Evolutionary conservation across 345 rosid genomes (phyloP).

Genomic region (Dimocarpus longan): DNA sequence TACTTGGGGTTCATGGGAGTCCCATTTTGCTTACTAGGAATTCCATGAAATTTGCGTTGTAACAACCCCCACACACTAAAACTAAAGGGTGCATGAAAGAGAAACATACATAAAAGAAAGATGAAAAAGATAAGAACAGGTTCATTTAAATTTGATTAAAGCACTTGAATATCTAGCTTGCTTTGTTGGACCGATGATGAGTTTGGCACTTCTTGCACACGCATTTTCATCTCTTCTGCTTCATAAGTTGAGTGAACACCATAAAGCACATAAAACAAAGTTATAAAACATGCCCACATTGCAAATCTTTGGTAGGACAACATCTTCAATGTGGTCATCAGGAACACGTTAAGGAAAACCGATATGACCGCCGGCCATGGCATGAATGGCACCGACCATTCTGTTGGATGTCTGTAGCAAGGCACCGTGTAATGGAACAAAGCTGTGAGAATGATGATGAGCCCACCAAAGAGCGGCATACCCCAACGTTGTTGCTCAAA

Average conservation of each 20-base stretch:
- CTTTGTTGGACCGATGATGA: conserved; percentile 40
- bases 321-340: conserved; percentile 63
- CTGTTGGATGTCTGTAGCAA: conserved; percentile 18
- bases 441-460: conserved; percentile 43
- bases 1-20: neutral
- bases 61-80: neutral
- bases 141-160: conserved; percentile 23
- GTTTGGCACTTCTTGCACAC: conserved; percentile 29
- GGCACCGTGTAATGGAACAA: conserved; percentile 51
- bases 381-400: conserved; percentile 89
- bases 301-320: conserved; percentile 67
- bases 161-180: conserved; percentile 48
- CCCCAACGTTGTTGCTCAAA: conserved; percentile 59
- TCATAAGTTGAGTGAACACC: conserved; percentile 87
- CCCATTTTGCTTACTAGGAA: conserved; percentile 12
- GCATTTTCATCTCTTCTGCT: conserved; percentile 66
- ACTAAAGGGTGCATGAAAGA: neutral
- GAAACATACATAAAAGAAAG: neutral
- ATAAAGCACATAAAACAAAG: conserved; percentile 71
- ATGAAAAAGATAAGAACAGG: neutral
- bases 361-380: conserved; percentile 90
- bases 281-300: conserved; percentile 68
- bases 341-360: conserved; percentile 73
- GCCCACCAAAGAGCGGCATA: conserved; percentile 43
- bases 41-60: conserved; percentile 17